Conservation (phyloP, 441 rosid genomes). For the Bocquillonia castaneifolia region DNA sequence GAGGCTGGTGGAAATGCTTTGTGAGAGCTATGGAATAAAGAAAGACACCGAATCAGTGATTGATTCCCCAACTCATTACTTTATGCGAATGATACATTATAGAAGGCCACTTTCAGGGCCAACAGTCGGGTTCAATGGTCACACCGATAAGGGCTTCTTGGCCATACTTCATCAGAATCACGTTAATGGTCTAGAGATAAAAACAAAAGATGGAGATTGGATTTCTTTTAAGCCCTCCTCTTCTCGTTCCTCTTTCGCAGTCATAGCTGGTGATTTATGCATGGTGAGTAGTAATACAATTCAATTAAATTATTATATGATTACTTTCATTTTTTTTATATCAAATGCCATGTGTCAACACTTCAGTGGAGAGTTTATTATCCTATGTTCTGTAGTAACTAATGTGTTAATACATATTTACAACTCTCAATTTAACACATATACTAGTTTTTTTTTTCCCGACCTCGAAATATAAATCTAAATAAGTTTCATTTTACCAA, state of each 20-base stretch:
- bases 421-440: too few species aligned
- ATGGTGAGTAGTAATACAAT: slow-evolving; percentile 44
- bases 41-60: slow-evolving; percentile 36
- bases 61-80: slow-evolving; percentile 41
- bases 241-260: slow-evolving; percentile 45
- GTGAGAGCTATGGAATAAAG: slow-evolving; percentile 61
- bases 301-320: too few species aligned
- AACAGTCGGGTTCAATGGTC: slow-evolving; percentile 48
- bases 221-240: slow-evolving; percentile 41
- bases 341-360: too few species aligned
- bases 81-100: slow-evolving; percentile 53
- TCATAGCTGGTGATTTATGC: slow-evolving; percentile 60
- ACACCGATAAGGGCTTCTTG: slow-evolving; percentile 52
- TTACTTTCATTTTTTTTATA: too few species aligned
- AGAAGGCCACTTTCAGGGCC: slow-evolving; percentile 31
- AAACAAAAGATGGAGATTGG: slow-evolving; percentile 51
- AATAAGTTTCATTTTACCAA: too few species aligned
- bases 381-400: too few species aligned
- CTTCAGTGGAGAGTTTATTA: too few species aligned
- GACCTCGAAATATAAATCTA: too few species aligned
- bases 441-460: too few species aligned
- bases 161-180: slow-evolving; percentile 64
- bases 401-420: too few species aligned
- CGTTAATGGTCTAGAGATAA: slow-evolving; percentile 50
- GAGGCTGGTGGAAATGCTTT: slow-evolving; percentile 47